Base-by-base conservation (phyloP, 805 yeast species). In the Saccharomycopsis fermentans region DNA sequence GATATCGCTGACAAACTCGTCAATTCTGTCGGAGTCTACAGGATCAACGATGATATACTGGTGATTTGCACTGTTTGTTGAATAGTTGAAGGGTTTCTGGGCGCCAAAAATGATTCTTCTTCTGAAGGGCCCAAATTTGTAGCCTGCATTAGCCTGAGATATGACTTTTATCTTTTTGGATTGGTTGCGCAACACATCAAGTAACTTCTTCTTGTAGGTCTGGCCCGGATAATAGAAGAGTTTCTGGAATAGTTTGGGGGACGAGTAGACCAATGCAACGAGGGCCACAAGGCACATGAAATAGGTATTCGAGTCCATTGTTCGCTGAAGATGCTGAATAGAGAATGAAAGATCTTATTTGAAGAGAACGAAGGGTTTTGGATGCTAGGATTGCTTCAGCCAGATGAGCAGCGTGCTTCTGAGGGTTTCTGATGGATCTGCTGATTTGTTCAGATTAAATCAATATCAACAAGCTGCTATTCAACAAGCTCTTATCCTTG, bases 121-220 rank as follows among this genome's bases (percentile, higher is more conserved):
- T 40, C 62, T n/a, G 14, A 53, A 35, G 16, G 57, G 27, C n/a
- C 62, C 62, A 16, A 53, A 35, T 17, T 59, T 59, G 21, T 21
- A 39, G 6, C 61, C 61, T 9, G 50, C 50, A 21, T 43, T 43
- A 12, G 14, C 29, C 14, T 43, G 50, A 1, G 50, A 43, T 43
- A 43, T 16, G 6, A 43, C 50, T 8, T 43, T 43, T 43, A 43
- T 43, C 14, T 43, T 43, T 43, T 43, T 43, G 4, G 50, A 43
- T 12, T 43, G 29, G 24, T 43, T 21, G 24, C 50, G 24, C 26
- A 43, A 21, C 16, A 43, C 26, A 5, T 19, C 50, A 11, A 43
- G 50, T 8, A 43, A 43, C n/a, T 43, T 43, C 6, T 19, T 19
- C 26, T 43, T 43, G 29, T 43, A 43, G 24, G 50, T 43, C 9